A percentile compares a stretch with the other conserved stretches of the same genome.
Conservation (phyloP, 352 stramenopile species). For the Blastocystis sp. region DNA sequence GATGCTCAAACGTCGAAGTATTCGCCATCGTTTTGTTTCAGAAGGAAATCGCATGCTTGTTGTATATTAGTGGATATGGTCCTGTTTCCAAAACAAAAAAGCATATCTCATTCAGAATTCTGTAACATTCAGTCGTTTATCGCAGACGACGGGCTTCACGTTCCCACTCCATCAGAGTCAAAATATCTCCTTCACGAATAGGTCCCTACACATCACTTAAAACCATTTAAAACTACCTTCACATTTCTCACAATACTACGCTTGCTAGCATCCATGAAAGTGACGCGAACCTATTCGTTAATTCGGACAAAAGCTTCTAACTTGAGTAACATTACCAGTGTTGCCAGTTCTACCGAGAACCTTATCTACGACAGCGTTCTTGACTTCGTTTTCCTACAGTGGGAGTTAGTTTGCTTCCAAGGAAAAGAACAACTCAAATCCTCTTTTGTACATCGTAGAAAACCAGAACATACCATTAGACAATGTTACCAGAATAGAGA, state of each 20-base stretch:
- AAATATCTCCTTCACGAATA: constrained; percentile 84
- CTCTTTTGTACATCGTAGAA: background rate
- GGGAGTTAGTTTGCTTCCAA: background rate
- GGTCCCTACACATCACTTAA: background rate
- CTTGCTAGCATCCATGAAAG: constrained; percentile 97
- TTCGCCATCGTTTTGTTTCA: background rate
- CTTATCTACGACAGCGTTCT: constrained; percentile 96
- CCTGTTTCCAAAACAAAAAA: background rate
- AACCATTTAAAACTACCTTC: constrained; percentile 92
- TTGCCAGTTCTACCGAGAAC: constrained; percentile 98
- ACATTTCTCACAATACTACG: constrained; percentile 99
- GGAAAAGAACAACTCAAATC: background rate
- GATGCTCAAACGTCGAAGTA: background rate
- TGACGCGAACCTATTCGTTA: constrained; percentile 82
- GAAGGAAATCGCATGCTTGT: background rate
- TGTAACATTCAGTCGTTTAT: constrained; percentile 78
- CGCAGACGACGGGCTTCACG: constrained; percentile 93
- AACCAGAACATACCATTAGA: background rate
- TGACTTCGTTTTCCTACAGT: constrained; percentile 76
- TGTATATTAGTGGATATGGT: background rate
- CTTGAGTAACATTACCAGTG: constrained; percentile 99
- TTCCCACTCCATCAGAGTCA: constrained; percentile 98
- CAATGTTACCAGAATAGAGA: constrained; percentile 58
- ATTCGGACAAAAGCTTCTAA: constrained; percentile 58
- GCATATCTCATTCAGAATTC: constrained; percentile 39